Evolutionary conservation across 2,329 filamentous ascomycete species (phyloP).

Genomic region (Diaporthe citriasiana): DNA sequence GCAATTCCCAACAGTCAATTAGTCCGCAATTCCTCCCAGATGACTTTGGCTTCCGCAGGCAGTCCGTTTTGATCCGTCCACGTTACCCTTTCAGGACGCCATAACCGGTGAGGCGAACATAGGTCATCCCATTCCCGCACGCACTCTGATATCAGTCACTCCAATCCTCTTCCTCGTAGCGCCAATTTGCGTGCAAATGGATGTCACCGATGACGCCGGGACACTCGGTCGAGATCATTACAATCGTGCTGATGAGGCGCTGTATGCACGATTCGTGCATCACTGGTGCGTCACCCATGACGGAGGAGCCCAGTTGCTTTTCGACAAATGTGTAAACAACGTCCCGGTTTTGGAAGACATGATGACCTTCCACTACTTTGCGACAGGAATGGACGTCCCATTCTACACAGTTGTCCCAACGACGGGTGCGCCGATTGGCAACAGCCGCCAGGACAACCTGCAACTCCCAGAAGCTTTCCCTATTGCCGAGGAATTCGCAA

Average conservation of each 20-base stretch:
- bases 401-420: accelerated
- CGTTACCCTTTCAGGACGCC: too few relatives aligned
- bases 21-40: too few relatives aligned
- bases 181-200: not conserved
- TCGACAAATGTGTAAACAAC: not conserved
- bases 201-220: not conserved
- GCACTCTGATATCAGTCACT: too few relatives aligned
- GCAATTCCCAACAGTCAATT: too few relatives aligned
- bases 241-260: not conserved
- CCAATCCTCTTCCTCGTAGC: not conserved
- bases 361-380: too few relatives aligned
- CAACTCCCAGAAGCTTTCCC: not conserved
- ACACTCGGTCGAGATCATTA: not conserved
- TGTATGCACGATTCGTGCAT: not conserved
- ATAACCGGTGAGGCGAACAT: too few relatives aligned
- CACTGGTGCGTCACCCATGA: too few relatives aligned
- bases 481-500: accelerated
- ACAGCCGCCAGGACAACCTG: not conserved
- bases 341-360: not conserved
- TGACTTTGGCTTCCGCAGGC: too few relatives aligned
- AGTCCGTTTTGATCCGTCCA: too few relatives aligned
- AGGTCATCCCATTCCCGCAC: too few relatives aligned
- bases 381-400: accelerated
- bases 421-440: not conserved
- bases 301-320: not conserved